phyloP scores from a whole-genome alignment of 2,329 filamentous ascomycete species.

The Monilinia fructigena region DNA sequence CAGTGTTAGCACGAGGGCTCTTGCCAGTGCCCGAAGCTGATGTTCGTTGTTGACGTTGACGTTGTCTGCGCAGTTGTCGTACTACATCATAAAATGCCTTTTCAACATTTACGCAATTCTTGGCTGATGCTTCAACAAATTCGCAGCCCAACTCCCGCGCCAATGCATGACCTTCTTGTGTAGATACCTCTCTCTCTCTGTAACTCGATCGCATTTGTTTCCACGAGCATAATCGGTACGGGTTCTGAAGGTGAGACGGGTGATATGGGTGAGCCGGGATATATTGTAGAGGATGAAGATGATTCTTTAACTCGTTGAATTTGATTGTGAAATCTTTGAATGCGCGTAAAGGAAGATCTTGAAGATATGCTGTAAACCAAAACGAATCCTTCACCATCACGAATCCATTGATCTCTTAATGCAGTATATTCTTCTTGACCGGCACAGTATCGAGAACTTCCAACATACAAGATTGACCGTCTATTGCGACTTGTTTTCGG shows the following conservation, averaged over 20 bases:
- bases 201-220: slow-evolving; percentile 96
- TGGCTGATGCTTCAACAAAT: slow-evolving; percentile 94
- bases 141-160: slow-evolving; percentile 92
- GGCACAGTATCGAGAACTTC: slow-evolving; percentile 93
- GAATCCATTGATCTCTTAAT: slow-evolving; percentile 95
- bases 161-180: slow-evolving; percentile 89
- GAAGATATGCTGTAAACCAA: slow-evolving; percentile 98
- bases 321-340: slow-evolving; percentile 93
- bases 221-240: slow-evolving; percentile 95
- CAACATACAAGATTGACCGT: slow-evolving; percentile 93
- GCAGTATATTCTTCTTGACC: slow-evolving; percentile 99
- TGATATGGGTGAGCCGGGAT: slow-evolving; percentile 71
- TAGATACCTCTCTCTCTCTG: slow-evolving; percentile 92
- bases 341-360: slow-evolving; percentile 88
- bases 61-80: slow-evolving; percentile 79
- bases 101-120: slow-evolving; percentile 97
- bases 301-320: slow-evolving; percentile 98
- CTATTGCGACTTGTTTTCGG: slow-evolving; percentile 88
- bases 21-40: slow-evolving; percentile 30
- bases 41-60: slow-evolving; percentile 57
- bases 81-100: slow-evolving; percentile 99
- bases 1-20: slow-evolving; percentile 30
- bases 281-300: slow-evolving; percentile 70
- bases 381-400: slow-evolving; percentile 95
- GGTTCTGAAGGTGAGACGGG: slow-evolving; percentile 51